These are phyloP conservation scores for Erodium chrysanthum DNA, from an alignment of 441 rosid species.

Conservation along the genomic window DNA sequence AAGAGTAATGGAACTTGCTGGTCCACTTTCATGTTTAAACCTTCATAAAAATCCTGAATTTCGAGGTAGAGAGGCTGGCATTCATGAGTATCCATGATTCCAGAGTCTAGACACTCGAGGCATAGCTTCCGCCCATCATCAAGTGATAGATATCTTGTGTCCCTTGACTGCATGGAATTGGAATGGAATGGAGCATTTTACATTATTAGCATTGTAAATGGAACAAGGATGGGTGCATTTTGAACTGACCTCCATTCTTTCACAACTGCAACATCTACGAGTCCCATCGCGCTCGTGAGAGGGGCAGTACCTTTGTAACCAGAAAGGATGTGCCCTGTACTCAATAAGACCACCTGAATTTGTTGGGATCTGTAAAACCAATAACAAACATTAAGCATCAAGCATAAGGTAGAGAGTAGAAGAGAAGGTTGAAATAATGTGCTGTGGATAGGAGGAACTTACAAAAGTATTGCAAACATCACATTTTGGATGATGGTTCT, in stretches of 20 bases:
- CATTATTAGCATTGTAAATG: background rate
- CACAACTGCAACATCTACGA: conserved; percentile 90
- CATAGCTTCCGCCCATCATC: conserved; percentile 90
- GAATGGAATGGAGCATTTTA: conserved; percentile 20
- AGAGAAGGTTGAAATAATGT: background rate
- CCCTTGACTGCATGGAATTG: conserved; percentile 49
- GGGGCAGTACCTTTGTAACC: conserved; percentile 87
- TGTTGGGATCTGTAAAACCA: conserved; percentile 61
- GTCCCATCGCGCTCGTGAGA: conserved; percentile 84
- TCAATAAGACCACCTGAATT: conserved; percentile 69
- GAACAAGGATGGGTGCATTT: background rate
- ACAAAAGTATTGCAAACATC: conserved; percentile 81
- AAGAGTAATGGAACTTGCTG: conserved; percentile 79
- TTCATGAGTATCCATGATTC: conserved; percentile 78
- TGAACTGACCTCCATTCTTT: conserved; percentile 84
- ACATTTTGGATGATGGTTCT: conserved; percentile 70
- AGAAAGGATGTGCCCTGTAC: conserved; percentile 87
- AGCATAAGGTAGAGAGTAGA: background rate
- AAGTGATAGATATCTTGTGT: conserved; percentile 57
- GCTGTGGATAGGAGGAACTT: conserved; percentile 23
- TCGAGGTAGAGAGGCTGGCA: conserved; percentile 86
- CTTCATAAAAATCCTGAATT: conserved; percentile 79
- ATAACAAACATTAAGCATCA: background rate
- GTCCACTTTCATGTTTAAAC: conserved; percentile 79
- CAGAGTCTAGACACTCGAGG: conserved; percentile 87